phyloP scores from a whole-genome alignment of 2,329 filamentous ascomycete species.

The Elsinoe fawcettii region DNA sequence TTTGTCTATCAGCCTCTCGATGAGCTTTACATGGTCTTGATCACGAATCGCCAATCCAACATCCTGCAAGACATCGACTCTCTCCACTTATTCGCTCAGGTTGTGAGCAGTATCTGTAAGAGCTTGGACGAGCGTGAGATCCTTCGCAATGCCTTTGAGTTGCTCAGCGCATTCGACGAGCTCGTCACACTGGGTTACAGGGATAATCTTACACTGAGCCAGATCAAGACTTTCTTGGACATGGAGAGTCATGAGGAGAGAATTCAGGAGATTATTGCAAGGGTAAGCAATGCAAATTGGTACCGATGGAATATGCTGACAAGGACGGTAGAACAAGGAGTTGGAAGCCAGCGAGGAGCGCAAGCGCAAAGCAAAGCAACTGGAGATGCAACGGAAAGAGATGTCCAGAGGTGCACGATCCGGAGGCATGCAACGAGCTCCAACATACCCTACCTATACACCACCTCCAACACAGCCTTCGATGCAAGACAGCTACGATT shows the following conservation, averaged over 20 bases:
- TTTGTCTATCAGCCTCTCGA: constrained; percentile 99
- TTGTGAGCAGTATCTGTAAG: constrained; percentile 93
- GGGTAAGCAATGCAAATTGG: constrained; percentile 46
- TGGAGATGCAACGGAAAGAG: constrained; percentile 98
- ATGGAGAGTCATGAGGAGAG: constrained; percentile 99
- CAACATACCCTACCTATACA: constrained; percentile 83
- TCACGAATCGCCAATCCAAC: constrained; percentile 98
- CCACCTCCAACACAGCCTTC: constrained; percentile 67
- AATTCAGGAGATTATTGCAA: constrained; percentile 94
- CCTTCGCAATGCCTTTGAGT: constrained; percentile 85
- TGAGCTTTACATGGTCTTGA: constrained; percentile 98
- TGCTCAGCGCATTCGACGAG: constrained; percentile 95
- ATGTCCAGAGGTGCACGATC: constrained; percentile 53
- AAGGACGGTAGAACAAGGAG: constrained; percentile 74
- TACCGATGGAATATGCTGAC: constrained; percentile 18
- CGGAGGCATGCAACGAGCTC: constrained; percentile 59
- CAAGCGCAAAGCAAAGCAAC: constrained; percentile 95
- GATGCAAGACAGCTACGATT: constrained; percentile 77
- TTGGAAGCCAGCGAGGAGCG: constrained; percentile 96
- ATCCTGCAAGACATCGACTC: constrained; percentile 99
- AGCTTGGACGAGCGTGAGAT: constrained; percentile 94
- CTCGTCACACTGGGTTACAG: constrained; percentile 91
- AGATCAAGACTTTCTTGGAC: constrained; percentile 98
- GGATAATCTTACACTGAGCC: constrained; percentile 90
- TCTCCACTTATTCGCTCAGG: constrained; percentile 93